Evolutionary conservation across 2,329 filamentous ascomycete genomes (phyloP), one percentile per base, ranked within the genome.

Genomic region (Fusarium sublunatum): DNA sequence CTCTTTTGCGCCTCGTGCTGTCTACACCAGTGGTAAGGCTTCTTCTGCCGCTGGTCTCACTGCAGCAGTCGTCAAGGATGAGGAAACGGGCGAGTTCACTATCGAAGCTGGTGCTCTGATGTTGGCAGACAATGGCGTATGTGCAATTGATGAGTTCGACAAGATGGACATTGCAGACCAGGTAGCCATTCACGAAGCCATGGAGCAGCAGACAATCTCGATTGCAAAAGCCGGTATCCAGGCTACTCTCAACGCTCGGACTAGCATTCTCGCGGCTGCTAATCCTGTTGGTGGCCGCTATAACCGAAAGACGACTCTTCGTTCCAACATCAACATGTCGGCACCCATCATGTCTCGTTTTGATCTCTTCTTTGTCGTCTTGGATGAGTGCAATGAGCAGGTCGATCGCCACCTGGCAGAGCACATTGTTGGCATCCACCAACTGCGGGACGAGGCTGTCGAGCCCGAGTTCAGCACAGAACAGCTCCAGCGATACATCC

Each of bases 341-440:
- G 95, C 95, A 2, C 95, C 95, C 56, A 99, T 99, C 81, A 99
- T 99, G 95, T 97, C 92, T 49, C 91, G 95, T 82, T 99, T 99
- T 78, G 95, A 99, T 81, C 83, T 99, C 9, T 99, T 99, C 84
- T 99, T 99, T 74, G 93, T 99, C 49, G 91, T 99, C 25, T 86
- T 98, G 1, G 95, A 99, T 74, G 95, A 99, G 72, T 98, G 94
- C 75, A 96, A 97, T 73, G 94, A 98, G 79, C 80, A 86, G 35
- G 88, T 96, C 31, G 95, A 99, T 74, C 90, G 93, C 53, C 92
- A 96, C 73, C 84, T 99, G 5, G 95, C 95, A 3, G 87, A 94
- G 72, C 95, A 99, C 77, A 99, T 99, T 72, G 94, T 99, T 61
- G 88, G 88, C 58, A 90, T 99, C 53, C 95, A 99, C 78, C 93